Percentiles rank a stretch among this genome's conserved stretches.
These are phyloP conservation scores for Podospora comata DNA, from an alignment of 495 filamentous ascomycete species.

Conservation along the genomic window DNA sequence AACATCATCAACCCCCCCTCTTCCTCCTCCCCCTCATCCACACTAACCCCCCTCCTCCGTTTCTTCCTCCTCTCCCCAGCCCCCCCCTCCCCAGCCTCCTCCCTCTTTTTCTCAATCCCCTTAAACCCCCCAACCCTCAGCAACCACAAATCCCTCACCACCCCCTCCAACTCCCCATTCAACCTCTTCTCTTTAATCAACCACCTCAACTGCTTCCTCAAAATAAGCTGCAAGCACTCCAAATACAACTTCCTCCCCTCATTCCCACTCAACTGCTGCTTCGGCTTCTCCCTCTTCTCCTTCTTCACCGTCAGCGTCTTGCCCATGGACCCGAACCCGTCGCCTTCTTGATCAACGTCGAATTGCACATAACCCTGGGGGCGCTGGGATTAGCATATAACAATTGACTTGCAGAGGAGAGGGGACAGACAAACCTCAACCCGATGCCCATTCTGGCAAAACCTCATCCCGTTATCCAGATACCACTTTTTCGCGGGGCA, in stretches of 20 bases:
- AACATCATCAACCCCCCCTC: conserved; percentile 29
- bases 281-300: conserved; percentile 53
- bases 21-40: conserved; percentile 8
- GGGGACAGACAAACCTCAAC: conserved; percentile 37
- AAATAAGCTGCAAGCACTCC: conserved; percentile 78
- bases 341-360: conserved; percentile 63
- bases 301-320: conserved; percentile 41
- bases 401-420: not conserved
- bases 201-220: conserved; percentile 42
- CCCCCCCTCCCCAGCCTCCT: conserved; percentile 8
- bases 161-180: conserved; percentile 44
- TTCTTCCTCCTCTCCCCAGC: conserved; percentile 5
- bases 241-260: conserved; percentile 74
- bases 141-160: conserved; percentile 52
- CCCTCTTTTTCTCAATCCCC: conserved; percentile 24
- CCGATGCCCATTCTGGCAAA: conserved; percentile 54
- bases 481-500: conserved; percentile 50
- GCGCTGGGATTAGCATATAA: not conserved
- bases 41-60: conserved; percentile 10
- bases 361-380: conserved; percentile 50
- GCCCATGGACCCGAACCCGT: conserved; percentile 67
- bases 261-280: conserved; percentile 59
- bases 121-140: conserved; percentile 42
- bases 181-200: conserved; percentile 44
- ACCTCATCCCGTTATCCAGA: conserved; percentile 47